Conservation (phyloP, 1,284 basidiomycete genomes). For the Chalciporus sp. region DNA sequence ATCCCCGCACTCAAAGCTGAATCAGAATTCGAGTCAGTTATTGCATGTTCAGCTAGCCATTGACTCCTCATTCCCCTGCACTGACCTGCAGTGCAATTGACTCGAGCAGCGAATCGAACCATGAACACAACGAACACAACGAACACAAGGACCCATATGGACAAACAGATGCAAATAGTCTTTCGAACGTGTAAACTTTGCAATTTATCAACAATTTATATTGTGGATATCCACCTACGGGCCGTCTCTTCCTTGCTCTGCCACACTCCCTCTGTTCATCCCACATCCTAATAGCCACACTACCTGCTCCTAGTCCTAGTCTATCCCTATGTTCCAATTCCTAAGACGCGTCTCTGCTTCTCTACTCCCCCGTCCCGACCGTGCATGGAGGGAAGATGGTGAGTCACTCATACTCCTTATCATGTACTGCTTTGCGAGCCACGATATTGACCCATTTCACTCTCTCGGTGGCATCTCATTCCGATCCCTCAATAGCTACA, state of each 20-base stretch:
- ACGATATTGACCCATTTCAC: constrained; percentile 10
- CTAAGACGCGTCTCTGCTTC: constrained; percentile 70
- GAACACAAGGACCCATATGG: not conserved
- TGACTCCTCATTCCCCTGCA: not conserved
- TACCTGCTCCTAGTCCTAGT: not conserved
- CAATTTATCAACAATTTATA: not conserved
- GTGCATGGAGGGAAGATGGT: constrained; percentile 78
- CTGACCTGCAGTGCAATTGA: not conserved
- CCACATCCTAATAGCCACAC: not conserved
- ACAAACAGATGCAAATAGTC: constrained; percentile 27
- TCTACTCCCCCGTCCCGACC: constrained; percentile 68
- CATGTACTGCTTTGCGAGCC: not conserved
- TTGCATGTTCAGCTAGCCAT: not conserved
- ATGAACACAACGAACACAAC: not conserved
- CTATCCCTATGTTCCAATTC: constrained; percentile 61
- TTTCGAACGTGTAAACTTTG: constrained; percentile 1
- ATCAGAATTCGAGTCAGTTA: not conserved
- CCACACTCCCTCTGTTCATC: not conserved
- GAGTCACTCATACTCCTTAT: constrained; percentile 33
- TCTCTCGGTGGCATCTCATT: constrained; percentile 15
- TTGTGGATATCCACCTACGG: not conserved
- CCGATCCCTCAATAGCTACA: constrained; percentile 50
- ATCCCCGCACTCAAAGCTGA: not conserved
- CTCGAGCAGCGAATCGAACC: not conserved
- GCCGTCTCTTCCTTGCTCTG: constrained; percentile 1